A percentile compares a stretch with the other conserved stretches of the same genome.
Evolutionary conservation across 108 stramenopile species (phyloP).

Genomic region (Discostella stelligeroides): DNA sequence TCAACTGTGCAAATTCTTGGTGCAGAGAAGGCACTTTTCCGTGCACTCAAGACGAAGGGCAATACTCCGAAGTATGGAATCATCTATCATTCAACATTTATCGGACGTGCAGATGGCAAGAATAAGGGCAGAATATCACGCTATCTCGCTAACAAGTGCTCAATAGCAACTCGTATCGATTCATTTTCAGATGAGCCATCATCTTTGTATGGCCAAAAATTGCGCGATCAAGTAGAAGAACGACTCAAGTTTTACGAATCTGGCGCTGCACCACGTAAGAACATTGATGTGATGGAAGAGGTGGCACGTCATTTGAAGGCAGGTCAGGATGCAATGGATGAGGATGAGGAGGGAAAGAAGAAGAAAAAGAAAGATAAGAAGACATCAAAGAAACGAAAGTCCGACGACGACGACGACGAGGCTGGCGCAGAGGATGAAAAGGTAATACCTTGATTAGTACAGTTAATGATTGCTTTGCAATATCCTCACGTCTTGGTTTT

Average conservation of each 20-base stretch:
- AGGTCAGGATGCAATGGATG: constrained; percentile 50
- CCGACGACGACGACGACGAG: constrained; percentile 45
- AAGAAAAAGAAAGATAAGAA: constrained; percentile 52
- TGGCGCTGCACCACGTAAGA: constrained; percentile 96
- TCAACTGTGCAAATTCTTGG: constrained; percentile 99
- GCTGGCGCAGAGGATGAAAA: constrained; percentile 46
- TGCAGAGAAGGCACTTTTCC: constrained; percentile 99
- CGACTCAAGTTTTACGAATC: constrained; percentile 98
- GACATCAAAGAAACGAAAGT: constrained; percentile 52
- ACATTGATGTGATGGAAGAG: constrained; percentile 97
- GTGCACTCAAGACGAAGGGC: constrained; percentile 99
- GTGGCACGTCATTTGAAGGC: constrained; percentile 84
- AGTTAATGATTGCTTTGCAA: not conserved
- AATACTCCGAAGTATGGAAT: constrained; percentile 99
- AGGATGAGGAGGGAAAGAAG: constrained; percentile 48
- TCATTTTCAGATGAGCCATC: constrained; percentile 95
- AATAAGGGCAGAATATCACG: constrained; percentile 99
- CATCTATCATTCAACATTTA: constrained; percentile 98
- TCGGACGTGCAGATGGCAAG: constrained; percentile 98
- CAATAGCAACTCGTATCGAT: constrained; percentile 99
- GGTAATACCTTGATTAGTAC: constrained; percentile 5
- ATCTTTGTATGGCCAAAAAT: constrained; percentile 93
- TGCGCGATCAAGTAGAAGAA: constrained; percentile 99
- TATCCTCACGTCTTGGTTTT: not conserved
- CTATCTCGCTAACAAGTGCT: constrained; percentile 99